Evolutionary conservation across 2,329 filamentous ascomycete genomes (phyloP), one percentile per base, ranked within the genome.

Genomic region (Chrysosporium queenslandicum): DNA sequence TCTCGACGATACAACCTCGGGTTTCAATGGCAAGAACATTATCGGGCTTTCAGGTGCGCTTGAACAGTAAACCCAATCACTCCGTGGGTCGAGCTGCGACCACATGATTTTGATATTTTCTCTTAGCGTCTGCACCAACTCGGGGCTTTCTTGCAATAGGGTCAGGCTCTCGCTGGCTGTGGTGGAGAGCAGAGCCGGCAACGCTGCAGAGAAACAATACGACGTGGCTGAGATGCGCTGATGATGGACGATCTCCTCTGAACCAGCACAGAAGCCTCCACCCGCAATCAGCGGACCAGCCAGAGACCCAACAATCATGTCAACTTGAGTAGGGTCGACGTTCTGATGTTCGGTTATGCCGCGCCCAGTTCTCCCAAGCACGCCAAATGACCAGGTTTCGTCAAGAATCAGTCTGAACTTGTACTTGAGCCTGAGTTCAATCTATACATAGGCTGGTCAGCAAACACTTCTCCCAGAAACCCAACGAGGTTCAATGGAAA

Each of bases 321-420:
- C 92, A 46, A 98, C 83, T 65, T 94, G 86, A 8, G 85, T 81
- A 0, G 91, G 83, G 66, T 97, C 92, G 16, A 98, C 91, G 61
- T 97, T 95, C 65, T 97, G 92, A 4, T 91, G 87, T 73, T 98
- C 94, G 0, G 92, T 97, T 36, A 97, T 77, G 54, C 92, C 92
- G 49, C 89, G 84, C 18, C 92, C 94, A 23, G 88, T 95, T 56
- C 89, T 80, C 45, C 92, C 92, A 4, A 98, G 79, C 16, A 97
- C 86, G 55, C 91, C 94, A 66, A 97, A 98, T 0, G 90, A 96
- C 85, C 87, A 94, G 1, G 90, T 95, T 74, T 98, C 92, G 68
- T 98, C 92, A 34, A 98, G 82, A 59, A 97, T 94, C 53, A 98
- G 80, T 62, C 92, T 88, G 75, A 97, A 98, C 73, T 96, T 98